Evolutionary conservation across 2,329 filamentous ascomycete species (phyloP).

Genomic region (Fulvia fulva): DNA sequence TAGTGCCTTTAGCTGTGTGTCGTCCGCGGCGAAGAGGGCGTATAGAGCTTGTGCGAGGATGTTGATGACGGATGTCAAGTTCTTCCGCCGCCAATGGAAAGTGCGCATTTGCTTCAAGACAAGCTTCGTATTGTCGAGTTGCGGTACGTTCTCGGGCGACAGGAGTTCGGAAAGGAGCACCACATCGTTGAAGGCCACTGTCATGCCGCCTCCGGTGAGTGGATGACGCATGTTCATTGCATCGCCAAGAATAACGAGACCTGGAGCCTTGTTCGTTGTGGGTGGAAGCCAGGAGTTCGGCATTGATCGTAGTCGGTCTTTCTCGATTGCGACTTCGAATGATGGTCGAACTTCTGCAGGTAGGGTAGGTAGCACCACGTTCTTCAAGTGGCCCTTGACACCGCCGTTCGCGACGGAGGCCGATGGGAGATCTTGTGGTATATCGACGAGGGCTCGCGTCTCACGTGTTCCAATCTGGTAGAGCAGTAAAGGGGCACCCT

Average conservation of each 20-base stretch:
- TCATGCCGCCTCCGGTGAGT: slow-evolving; percentile 96
- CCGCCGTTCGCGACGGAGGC: slow-evolving; percentile 73
- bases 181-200: slow-evolving; percentile 90
- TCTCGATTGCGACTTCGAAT: slow-evolving; percentile 70
- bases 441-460: slow-evolving; percentile 83
- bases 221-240: slow-evolving; percentile 99
- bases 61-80: slow-evolving; percentile 82
- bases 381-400: slow-evolving; percentile 76
- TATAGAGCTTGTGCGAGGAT: slow-evolving; percentile 96
- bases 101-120: slow-evolving; percentile 65
- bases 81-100: slow-evolving; percentile 87
- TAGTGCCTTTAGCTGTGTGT: slow-evolving; percentile 70
- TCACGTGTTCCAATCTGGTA: slow-evolving; percentile 97
- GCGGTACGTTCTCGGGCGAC: slow-evolving; percentile 62
- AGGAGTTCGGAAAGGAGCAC: slow-evolving; percentile 72
- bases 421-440: slow-evolving; percentile 71
- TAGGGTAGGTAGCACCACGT: slow-evolving; percentile 73
- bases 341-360: slow-evolving; percentile 68
- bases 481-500: slow-evolving; percentile 74
- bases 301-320: slow-evolving; percentile 81
- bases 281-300: slow-evolving; percentile 92
- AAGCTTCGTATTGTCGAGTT: slow-evolving; percentile 62
- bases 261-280: slow-evolving; percentile 64
- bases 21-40: slow-evolving; percentile 81
- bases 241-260: slow-evolving; percentile 81